phyloP scores from a whole-genome alignment of 1,139 yeast species.

The Zygosaccharomyces sapae region DNA sequence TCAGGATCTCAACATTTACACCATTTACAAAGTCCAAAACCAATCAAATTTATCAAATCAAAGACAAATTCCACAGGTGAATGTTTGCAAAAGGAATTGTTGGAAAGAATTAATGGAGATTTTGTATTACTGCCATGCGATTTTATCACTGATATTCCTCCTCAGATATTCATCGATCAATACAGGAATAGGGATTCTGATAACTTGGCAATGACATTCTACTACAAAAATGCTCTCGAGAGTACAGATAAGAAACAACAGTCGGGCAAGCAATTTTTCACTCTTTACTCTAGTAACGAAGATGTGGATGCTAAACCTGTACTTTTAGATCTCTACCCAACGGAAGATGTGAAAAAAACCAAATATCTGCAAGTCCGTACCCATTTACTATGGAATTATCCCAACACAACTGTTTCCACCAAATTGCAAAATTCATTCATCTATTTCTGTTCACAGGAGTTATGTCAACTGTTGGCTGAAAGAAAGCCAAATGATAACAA shows the following conservation, averaged over 20 bases:
- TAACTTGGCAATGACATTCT: constrained; percentile 67
- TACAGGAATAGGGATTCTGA: constrained; percentile 64
- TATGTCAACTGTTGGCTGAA: constrained; percentile 43
- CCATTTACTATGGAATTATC: constrained; percentile 86
- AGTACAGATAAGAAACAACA: constrained; percentile 61
- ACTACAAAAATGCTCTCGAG: constrained; percentile 68
- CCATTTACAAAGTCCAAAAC: constrained; percentile 35
- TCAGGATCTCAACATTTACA: constrained; percentile 26
- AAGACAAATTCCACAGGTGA: constrained; percentile 61
- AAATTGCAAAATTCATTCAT: constrained; percentile 72
- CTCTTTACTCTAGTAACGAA: constrained; percentile 50
- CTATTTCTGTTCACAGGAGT: constrained; percentile 63
- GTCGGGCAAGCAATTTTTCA: constrained; percentile 46
- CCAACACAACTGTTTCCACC: constrained; percentile 71
- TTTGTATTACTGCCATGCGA: constrained; percentile 89
- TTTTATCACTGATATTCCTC: constrained; percentile 85
- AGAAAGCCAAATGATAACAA: constrained; percentile 18
- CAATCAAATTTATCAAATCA: constrained; percentile 46
- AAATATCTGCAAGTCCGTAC: constrained; percentile 75
- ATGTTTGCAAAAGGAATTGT: constrained; percentile 48
- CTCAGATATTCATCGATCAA: constrained; percentile 80
- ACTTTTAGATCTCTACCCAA: constrained; percentile 67
- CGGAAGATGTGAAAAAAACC: constrained; percentile 57
- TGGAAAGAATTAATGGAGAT: constrained; percentile 44
- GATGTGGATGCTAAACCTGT: constrained; percentile 45